These are phyloP conservation scores for Claviceps citrina DNA, from an alignment of 2,329 filamentous ascomycete species.

Conservation along the genomic window DNA sequence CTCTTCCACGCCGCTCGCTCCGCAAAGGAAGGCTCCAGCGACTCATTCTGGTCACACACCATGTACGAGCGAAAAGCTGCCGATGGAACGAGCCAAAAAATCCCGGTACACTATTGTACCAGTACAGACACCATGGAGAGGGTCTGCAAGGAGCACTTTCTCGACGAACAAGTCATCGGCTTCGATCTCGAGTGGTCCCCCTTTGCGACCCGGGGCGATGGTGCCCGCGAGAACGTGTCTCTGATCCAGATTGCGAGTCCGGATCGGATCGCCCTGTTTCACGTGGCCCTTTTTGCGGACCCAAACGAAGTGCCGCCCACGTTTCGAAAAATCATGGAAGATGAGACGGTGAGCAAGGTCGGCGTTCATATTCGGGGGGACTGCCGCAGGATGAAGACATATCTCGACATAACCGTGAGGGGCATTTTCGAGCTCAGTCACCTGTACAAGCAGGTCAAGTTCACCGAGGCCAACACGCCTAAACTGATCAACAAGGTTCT, in stretches of 20 bases:
- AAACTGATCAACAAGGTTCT: constrained; percentile 48
- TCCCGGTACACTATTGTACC: constrained; percentile 65
- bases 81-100: constrained; percentile 31
- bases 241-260: constrained; percentile 71
- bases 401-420: constrained; percentile 45
- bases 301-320: constrained; percentile 49
- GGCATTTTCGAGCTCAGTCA: constrained; percentile 73
- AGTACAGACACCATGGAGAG: constrained; percentile 51
- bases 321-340: constrained; percentile 57
- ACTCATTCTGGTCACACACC: constrained; percentile 52
- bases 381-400: constrained; percentile 50
- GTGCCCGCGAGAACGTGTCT: constrained; percentile 55
- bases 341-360: constrained; percentile 51
- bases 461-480: constrained; percentile 34
- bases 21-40: constrained; percentile 26
- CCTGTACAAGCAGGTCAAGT: constrained; percentile 62
- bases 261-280: constrained; percentile 65
- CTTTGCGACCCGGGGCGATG: constrained; percentile 28
- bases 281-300: constrained; percentile 50
- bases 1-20: constrained; percentile 28
- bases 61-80: constrained; percentile 43
- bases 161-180: constrained; percentile 56
- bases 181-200: constrained; percentile 79
- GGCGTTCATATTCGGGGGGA: constrained; percentile 66
- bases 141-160: constrained; percentile 48